Percentiles rank a stretch among this genome's conserved stretches.
phyloP scores from a whole-genome alignment of 768 basidiomycete genomes.

The Paxillus rubicundulus region DNA sequence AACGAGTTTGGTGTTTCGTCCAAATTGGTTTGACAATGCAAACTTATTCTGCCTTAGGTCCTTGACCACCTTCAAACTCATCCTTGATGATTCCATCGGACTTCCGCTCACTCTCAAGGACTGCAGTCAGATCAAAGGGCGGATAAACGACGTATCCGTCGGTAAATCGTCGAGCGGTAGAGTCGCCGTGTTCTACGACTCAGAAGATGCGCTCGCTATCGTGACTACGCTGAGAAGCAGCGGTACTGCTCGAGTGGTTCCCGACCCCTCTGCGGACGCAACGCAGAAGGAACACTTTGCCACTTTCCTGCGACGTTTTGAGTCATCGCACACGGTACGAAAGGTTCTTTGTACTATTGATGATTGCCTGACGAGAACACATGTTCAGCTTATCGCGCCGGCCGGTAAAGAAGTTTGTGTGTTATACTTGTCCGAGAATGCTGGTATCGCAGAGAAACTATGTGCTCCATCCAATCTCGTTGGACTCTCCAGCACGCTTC shows the following conservation, averaged over 20 bases:
- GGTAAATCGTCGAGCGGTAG: slow-evolving; percentile 38
- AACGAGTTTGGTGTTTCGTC: slow-evolving; percentile 20
- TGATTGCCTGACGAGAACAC: neutral
- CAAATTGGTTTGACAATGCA: neutral
- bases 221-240: slow-evolving; percentile 51
- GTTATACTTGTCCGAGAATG: slow-evolving; percentile 55
- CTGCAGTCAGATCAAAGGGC: slow-evolving; percentile 29
- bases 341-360: neutral
- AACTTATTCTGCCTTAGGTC: slow-evolving; percentile 16
- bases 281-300: slow-evolving; percentile 47
- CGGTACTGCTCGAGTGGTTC: slow-evolving; percentile 47
- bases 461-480: slow-evolving; percentile 47
- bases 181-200: slow-evolving; percentile 61
- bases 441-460: slow-evolving; percentile 44
- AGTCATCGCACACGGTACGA: slow-evolving; percentile 53
- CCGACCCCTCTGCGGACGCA: slow-evolving; percentile 39
- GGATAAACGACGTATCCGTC: slow-evolving; percentile 39
- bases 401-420: slow-evolving; percentile 52
- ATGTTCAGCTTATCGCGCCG: slow-evolving; percentile 53
- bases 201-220: slow-evolving; percentile 45
- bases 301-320: slow-evolving; percentile 48
- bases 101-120: slow-evolving; percentile 51
- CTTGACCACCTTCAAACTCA: slow-evolving; percentile 42
- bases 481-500: slow-evolving; percentile 41
- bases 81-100: slow-evolving; percentile 47